Evolutionary conservation across 1,284 basidiomycete species (phyloP), one percentile per base, ranked within the genome.

Genomic region (Microbotryum lychnidis-dioicae): DNA sequence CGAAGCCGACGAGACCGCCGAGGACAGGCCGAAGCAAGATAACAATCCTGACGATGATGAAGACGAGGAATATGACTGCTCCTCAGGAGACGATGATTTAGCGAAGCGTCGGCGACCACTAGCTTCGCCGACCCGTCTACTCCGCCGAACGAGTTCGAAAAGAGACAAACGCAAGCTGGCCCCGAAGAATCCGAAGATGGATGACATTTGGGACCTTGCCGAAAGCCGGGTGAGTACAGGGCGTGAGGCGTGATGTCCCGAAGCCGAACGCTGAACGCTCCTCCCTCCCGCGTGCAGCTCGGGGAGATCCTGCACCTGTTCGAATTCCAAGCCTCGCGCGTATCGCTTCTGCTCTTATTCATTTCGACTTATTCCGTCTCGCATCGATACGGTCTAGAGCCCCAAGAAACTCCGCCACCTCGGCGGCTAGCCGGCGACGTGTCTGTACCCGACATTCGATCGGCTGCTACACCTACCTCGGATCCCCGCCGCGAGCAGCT

Each of bases 121-220:
- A 50, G 23, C 48, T 23, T 50, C 20, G 48, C 14, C 25, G n/a
- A 20, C 33, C 20, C 23, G 20, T 12, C 27, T 9, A 3, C 31
- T 33, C 8, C 51, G 27, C 25, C n/a, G 10, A n/a, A 23, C 14
- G 1, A 31, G 18, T 18, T 23, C 21, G 33, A 53, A 33, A 53
- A 10, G 33, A 6, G 51, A 20, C 14, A 53, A 33, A 25, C 25
- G n/a, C n/a, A 25, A 53, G 8, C 7, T 53, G 9, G 27, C 29
- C 20, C 51, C 25, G 27, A 25, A 25, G 51, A 53, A 33, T 44
- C 61, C 64, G 2, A 57, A 57, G 5, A 6, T 52, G 7, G 60
- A 66, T 10, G 67, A 68, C 18, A 64, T 68, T n/a, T 66, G 67
- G 67, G 64, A 68, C 25, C 45, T 68, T 1, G 27, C 64, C 45